Percentiles rank a stretch among this genome's conserved stretches.
phyloP scores from a whole-genome alignment of 805 yeast genomes.

The Starmerella bombi region DNA sequence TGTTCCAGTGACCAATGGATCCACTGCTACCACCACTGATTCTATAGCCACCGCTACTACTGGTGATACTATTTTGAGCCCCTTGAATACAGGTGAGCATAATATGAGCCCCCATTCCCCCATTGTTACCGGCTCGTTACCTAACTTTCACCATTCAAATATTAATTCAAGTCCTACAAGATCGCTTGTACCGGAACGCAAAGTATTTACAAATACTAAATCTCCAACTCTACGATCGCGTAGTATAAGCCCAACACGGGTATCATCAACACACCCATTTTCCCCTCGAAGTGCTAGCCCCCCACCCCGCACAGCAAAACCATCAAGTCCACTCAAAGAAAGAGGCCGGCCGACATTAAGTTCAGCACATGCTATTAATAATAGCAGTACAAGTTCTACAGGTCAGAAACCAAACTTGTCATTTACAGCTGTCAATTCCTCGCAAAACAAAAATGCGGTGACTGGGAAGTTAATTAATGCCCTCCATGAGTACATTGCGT shows the following conservation, averaged over 20 bases:
- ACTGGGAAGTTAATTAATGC: slow-evolving; percentile 2
- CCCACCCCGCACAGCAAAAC: not conserved
- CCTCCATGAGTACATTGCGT: slow-evolving; percentile 6
- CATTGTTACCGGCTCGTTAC: not conserved
- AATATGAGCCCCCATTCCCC: not conserved
- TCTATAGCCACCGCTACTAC: too few species aligned
- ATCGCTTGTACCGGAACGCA: slow-evolving; percentile 5
- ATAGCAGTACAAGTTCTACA: not conserved
- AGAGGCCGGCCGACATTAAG: not conserved
- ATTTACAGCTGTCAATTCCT: not conserved
- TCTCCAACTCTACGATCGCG: slow-evolving; percentile 5
- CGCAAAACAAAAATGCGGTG: not conserved
- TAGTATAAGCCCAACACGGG: slow-evolving; percentile 11
- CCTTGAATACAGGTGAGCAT: too few species aligned
- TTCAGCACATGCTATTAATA: not conserved
- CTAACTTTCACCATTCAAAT: not conserved
- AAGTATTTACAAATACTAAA: slow-evolving; percentile 5
- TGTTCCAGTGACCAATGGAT: not conserved
- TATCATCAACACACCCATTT: not conserved
- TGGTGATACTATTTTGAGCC: too few species aligned
- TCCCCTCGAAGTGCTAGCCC: not conserved
- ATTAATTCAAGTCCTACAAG: not conserved
- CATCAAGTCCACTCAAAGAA: not conserved
- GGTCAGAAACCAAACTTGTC: not conserved
- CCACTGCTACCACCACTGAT: not conserved